A percentile compares a stretch with the other conserved stretches of the same genome.
phyloP scores from a whole-genome alignment of 805 yeast genomes.

The Metschnikowia dekortorum region DNA sequence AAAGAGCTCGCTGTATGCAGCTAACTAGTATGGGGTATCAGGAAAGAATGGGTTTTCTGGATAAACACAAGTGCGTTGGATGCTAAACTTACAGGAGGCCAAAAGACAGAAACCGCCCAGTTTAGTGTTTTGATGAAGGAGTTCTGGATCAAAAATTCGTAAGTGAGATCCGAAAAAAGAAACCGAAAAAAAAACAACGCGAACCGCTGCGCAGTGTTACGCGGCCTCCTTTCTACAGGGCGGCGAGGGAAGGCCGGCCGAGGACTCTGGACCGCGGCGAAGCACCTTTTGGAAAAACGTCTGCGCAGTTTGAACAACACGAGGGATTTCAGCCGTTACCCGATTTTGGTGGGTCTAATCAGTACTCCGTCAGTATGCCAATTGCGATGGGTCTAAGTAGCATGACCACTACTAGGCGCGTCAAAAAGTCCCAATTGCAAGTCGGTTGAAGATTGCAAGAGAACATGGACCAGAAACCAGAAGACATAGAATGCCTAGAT shows the following conservation, averaged over 20 bases:
- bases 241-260: neutral
- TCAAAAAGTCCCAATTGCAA: too few species aligned
- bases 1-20: neutral
- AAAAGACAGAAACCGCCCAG: neutral
- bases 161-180: constrained; percentile 2
- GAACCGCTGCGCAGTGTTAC: constrained; percentile 1
- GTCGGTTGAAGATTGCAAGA: too few species aligned
- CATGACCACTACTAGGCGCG: too few species aligned
- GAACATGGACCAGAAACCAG: too few species aligned
- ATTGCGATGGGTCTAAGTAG: too few species aligned
- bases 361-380: too few species aligned
- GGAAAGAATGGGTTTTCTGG: neutral
- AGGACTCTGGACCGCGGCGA: too few species aligned
- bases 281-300: too few species aligned
- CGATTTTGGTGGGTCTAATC: too few species aligned
- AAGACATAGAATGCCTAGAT: too few species aligned
- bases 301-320: neutral
- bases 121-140: neutral
- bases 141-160: neutral
- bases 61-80: neutral
- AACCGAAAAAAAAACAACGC: constrained; percentile 4
- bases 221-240: neutral
- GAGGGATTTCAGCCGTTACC: too few species aligned
- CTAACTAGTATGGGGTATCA: neutral
- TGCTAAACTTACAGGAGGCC: neutral